These are phyloP conservation scores for Xylaria sp. DNA, from an alignment of 2,329 filamentous ascomycete genomes.

Conservation along the genomic window DNA sequence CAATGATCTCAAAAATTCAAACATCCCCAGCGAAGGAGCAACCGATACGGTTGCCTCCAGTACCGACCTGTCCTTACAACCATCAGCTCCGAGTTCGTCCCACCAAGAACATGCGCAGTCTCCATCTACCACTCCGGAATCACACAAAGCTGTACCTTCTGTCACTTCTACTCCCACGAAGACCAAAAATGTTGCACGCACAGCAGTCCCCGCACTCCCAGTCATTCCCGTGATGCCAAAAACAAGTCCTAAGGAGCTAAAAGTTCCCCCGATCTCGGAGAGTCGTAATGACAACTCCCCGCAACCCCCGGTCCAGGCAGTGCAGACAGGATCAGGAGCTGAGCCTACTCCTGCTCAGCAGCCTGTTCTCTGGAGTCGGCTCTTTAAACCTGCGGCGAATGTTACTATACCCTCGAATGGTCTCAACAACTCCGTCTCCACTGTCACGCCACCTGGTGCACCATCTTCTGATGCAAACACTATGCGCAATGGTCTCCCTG, in stretches of 20 bases:
- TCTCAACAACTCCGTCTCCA: slow-evolving; percentile 43
- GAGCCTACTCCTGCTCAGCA: slow-evolving; percentile 48
- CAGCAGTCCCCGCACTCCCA: slow-evolving; percentile 56
- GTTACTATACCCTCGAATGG: slow-evolving; percentile 41
- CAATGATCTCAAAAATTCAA: slow-evolving; percentile 42
- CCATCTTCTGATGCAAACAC: slow-evolving; percentile 44
- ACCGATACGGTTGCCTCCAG: slow-evolving; percentile 32
- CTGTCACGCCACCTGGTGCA: slow-evolving; percentile 39
- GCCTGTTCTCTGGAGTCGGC: slow-evolving; percentile 55
- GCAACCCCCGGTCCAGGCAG: slow-evolving; percentile 29
- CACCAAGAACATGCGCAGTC: slow-evolving; percentile 50
- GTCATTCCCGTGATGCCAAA: slow-evolving; percentile 62
- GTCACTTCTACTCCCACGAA: slow-evolving; percentile 45
- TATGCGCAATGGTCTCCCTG: slow-evolving; percentile 42
- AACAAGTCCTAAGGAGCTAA: slow-evolving; percentile 49
- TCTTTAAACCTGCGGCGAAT: slow-evolving; percentile 50
- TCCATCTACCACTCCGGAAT: slow-evolving; percentile 53
- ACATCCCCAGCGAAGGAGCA: slow-evolving; percentile 36
- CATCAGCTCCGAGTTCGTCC: slow-evolving; percentile 48
- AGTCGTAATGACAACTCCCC: slow-evolving; percentile 34
- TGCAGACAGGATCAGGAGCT: slow-evolving; percentile 43
- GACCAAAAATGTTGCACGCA: slow-evolving; percentile 50
- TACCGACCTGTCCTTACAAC: neutral
- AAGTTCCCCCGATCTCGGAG: slow-evolving; percentile 35
- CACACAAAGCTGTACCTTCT: slow-evolving; percentile 45